These are phyloP conservation scores for Plasmodium vivax DNA, from an alignment of 169 alveolate genomes.

Conservation along the genomic window DNA sequence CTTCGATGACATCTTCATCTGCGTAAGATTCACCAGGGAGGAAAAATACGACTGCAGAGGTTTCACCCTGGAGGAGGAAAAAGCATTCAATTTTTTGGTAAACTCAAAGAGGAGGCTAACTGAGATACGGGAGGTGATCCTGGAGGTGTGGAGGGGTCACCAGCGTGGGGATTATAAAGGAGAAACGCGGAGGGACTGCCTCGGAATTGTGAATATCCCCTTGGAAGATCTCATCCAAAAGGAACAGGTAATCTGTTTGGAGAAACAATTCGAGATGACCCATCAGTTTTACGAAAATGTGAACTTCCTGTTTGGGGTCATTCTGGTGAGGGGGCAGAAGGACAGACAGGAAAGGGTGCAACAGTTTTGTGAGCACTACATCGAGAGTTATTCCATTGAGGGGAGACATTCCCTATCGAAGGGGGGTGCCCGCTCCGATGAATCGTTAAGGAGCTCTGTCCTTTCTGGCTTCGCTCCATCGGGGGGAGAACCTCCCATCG, in stretches of 20 bases:
- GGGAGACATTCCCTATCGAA: neutral
- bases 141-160: conserved; percentile 16
- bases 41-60: conserved; percentile 26
- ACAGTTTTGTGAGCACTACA: conserved; percentile 28
- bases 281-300: conserved; percentile 28
- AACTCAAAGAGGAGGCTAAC: conserved; percentile 3
- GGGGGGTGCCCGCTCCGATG: neutral
- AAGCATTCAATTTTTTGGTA: conserved; percentile 2
- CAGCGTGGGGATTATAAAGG: neutral
- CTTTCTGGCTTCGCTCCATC: neutral
- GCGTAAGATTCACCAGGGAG: conserved; percentile 41
- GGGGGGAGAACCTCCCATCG: neutral
- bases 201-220: conserved; percentile 38
- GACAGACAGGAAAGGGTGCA: neutral
- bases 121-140: conserved; percentile 10
- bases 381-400: conserved; percentile 18
- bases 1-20: conserved; percentile 20
- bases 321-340: conserved; percentile 30
- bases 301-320: conserved; percentile 41
- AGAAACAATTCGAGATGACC: conserved; percentile 34
- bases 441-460: neutral
- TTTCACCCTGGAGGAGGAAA: conserved; percentile 22
- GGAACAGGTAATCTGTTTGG: conserved; percentile 38
- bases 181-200: conserved; percentile 1
- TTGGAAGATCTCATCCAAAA: conserved; percentile 26